Conservation (phyloP, 1,139 yeast species). For the Debaryomyces robertsiae region DNA sequence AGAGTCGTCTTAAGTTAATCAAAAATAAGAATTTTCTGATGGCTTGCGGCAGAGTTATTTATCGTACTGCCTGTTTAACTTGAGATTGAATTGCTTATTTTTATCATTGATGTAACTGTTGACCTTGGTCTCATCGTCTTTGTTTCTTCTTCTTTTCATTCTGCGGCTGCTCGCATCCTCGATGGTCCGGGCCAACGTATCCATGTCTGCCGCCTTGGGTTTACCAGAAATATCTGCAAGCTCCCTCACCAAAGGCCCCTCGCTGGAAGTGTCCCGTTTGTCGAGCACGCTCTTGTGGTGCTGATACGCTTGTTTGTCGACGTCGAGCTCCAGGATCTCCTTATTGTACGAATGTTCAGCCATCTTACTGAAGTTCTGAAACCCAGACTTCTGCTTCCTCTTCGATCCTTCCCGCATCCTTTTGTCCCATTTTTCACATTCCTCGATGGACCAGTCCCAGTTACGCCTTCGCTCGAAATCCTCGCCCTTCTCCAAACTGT, state of each 20-base stretch:
- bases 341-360: slow-evolving; percentile 60
- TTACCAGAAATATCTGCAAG: slow-evolving; percentile 4
- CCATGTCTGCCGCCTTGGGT: slow-evolving; percentile 24
- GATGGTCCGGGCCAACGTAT: slow-evolving; percentile 35
- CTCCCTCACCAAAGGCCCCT: too few species aligned
- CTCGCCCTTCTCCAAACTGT: slow-evolving; percentile 36
- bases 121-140: slow-evolving; percentile 34
- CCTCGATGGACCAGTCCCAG: slow-evolving; percentile 67
- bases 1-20: too few species aligned
- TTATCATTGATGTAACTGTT: slow-evolving; percentile 65
- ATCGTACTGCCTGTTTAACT: slow-evolving; percentile 60
- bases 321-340: slow-evolving; percentile 39
- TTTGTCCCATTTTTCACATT: slow-evolving; percentile 67
- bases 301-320: slow-evolving; percentile 48
- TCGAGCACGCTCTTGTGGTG: slow-evolving; percentile 27
- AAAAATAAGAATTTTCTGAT: too few species aligned
- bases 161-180: slow-evolving; percentile 38
- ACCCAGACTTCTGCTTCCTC: slow-evolving; percentile 19
- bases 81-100: slow-evolving; percentile 77
- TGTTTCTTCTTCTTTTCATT: slow-evolving; percentile 30
- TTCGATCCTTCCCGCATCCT: slow-evolving; percentile 30
- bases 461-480: slow-evolving; percentile 46
- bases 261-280: too few species aligned
- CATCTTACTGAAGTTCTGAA: slow-evolving; percentile 49
- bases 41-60: slow-evolving; percentile 4